These are phyloP conservation scores for Solanum clarkiae DNA, from an alignment of 257 asterid genomes.

Conservation along the genomic window DNA sequence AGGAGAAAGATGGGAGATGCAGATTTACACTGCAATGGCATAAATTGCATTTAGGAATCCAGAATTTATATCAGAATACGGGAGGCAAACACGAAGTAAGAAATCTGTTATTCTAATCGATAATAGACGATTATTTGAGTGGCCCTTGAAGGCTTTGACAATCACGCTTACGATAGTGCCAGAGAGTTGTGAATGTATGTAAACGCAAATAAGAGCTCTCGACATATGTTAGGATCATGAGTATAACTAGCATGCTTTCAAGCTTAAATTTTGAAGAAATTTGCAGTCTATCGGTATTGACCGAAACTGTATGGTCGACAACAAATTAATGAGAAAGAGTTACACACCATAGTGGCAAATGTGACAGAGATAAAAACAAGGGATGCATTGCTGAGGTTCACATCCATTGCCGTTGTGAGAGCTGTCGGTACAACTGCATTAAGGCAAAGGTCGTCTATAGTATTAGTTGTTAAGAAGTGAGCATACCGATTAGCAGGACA, in stretches of 20 bases:
- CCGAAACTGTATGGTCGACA: background rate
- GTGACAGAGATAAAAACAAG: constrained; percentile 98
- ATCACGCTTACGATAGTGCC: background rate
- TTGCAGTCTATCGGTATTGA: background rate
- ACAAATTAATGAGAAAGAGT: background rate
- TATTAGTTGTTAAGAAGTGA: constrained; percentile 68
- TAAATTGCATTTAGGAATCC: background rate
- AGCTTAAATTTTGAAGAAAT: background rate
- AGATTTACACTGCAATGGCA: constrained; percentile 84
- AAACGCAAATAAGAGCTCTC: background rate
- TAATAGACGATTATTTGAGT: background rate
- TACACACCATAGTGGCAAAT: constrained; percentile 95
- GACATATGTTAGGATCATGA: background rate
- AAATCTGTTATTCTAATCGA: background rate
- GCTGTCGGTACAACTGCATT: constrained; percentile 98
- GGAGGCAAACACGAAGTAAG: background rate
- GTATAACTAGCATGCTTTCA: background rate
- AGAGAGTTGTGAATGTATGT: background rate
- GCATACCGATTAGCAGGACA: background rate
- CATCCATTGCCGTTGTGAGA: constrained; percentile 95
- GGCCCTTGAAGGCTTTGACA: background rate
- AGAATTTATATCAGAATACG: background rate
- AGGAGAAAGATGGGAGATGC: constrained; percentile 98
- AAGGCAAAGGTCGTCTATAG: constrained; percentile 74
- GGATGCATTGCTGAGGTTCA: constrained; percentile 92